Evolutionary conservation across 1,284 basidiomycete genomes (phyloP), one percentile per base, ranked within the genome.

Genomic region (Prillingera fragicola): DNA sequence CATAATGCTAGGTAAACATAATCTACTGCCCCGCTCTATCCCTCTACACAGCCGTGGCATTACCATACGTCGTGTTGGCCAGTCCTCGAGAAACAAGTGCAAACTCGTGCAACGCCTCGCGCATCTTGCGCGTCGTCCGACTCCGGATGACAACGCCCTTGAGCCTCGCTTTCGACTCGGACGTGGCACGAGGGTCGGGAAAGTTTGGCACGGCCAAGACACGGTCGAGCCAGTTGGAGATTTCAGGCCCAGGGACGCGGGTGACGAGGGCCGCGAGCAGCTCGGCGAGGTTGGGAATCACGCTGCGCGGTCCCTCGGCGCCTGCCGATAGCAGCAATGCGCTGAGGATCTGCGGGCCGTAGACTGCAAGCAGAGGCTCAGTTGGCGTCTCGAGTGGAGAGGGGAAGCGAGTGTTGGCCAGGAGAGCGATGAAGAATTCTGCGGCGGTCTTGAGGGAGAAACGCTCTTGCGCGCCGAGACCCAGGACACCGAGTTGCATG

Each of bases 391-490:
- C 67, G 12, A 72, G 59, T 2, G 68, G 60, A 1, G 63, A 63
- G 3, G 68, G 69, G 35, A 56, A 65, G n/a, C 67, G 60, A 2
- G 69, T 71, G n/a, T 57, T 62, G 19, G 65, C 55, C n/a, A 72
- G 55, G 14, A 72, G 45, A 1, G 69, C 59, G 29, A 70, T 59
- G 55, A 91, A 70, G 67, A 91, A 92, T 33, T 78, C 83, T 54
- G 83, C 84, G 1, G 85, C 84, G 1, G 84, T 78, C 7, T 86
- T 85, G 6, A 92, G 73, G 1, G 87, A 88, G 67, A 91, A 92
- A 29, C 88, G 78, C 60, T 92, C 88, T 67, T 88, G 87, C 8
- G 90, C 69, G 0, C 81, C 74, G 10, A 92, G 71, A 3, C 84
- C 80, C 33, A 76, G 75, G 37, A 85, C 75, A 0, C 85, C 79